Conservation (phyloP, 202 grass and related monocot species). For the Bolboschoenoplectus hybrid region DNA sequence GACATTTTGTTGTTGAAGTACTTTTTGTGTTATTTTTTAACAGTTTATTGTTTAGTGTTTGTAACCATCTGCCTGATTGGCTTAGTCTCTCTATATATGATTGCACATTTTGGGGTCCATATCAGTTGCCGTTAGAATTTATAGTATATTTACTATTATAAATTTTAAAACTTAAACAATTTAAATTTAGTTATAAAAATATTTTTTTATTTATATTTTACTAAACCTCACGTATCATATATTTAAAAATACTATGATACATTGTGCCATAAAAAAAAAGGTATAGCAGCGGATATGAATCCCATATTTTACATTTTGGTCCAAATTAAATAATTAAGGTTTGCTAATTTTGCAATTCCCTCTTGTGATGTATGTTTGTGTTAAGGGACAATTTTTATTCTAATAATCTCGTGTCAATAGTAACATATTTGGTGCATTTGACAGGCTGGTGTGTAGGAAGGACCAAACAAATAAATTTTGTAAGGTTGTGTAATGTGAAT, state of each 20-base stretch:
- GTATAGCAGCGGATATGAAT: too few relatives aligned
- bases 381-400: conserved; percentile 15
- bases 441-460: conserved; percentile 36
- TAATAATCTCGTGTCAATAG: not conserved
- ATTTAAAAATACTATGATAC: too few relatives aligned
- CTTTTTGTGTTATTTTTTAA: not conserved
- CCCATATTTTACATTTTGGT: not conserved
- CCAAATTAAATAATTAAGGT: not conserved
- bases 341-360: not conserved
- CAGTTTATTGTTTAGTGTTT: not conserved
- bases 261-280: too few relatives aligned
- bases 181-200: too few relatives aligned
- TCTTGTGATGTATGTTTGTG: not conserved
- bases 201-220: too few relatives aligned
- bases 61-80: not conserved
- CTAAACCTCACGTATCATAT: too few relatives aligned
- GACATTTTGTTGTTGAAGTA: not conserved
- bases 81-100: not conserved
- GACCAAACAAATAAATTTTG: conserved; percentile 34
- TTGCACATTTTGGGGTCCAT: too few relatives aligned
- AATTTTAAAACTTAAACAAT: too few relatives aligned
- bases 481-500: conserved; percentile 36
- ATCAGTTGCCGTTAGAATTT: too few relatives aligned
- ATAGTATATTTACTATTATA: too few relatives aligned
- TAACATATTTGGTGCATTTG: conserved; percentile 19